phyloP scores from a whole-genome alignment of 139 green algal species.

The Asterochloris erici region DNA sequence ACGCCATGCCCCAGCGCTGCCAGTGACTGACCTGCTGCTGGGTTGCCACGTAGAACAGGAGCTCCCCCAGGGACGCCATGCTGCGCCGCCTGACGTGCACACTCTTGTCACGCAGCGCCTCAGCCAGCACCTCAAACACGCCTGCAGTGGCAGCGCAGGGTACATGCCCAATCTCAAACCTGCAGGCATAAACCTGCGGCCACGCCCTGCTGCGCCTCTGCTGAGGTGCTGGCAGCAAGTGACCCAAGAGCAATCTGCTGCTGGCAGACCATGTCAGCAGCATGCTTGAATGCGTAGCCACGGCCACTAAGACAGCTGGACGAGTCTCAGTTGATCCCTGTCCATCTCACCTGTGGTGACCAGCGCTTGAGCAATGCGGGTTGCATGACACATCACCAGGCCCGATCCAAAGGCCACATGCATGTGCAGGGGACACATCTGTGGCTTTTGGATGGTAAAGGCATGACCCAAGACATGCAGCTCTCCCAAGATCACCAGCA shows the following conservation, averaged over 20 bases:
- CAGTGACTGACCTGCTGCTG: slow-evolving; percentile 60
- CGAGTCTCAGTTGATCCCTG: too few relatives aligned
- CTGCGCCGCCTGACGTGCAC: slow-evolving; percentile 70
- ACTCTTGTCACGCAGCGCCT: slow-evolving; percentile 67
- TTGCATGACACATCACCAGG: slow-evolving; percentile 87
- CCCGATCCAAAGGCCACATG: slow-evolving; percentile 57
- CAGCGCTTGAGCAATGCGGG: slow-evolving; percentile 75
- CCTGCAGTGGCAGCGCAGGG: slow-evolving; percentile 20
- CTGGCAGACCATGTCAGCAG: too few relatives aligned
- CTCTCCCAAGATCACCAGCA: too few relatives aligned
- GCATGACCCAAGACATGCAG: too few relatives aligned
- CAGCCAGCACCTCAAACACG: slow-evolving; percentile 70
- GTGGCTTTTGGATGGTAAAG: slow-evolving; percentile 16
- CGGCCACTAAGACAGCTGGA: too few relatives aligned
- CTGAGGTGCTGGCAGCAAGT: too few relatives aligned
- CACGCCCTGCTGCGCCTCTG: too few relatives aligned
- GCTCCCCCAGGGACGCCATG: slow-evolving; percentile 88
- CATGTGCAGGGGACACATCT: slow-evolving; percentile 46
- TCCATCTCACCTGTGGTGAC: background rate
- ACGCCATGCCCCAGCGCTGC: background rate
- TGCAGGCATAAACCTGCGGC: too few relatives aligned
- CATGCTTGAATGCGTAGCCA: too few relatives aligned
- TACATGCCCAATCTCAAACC: too few relatives aligned
- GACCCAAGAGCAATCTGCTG: too few relatives aligned
- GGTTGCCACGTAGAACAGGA: slow-evolving; percentile 94